Percentiles rank a stretch among this genome's conserved stretches.
These are phyloP conservation scores for Cystobasidium sp. DNA, from an alignment of 1,284 basidiomycete species.

Conservation along the genomic window DNA sequence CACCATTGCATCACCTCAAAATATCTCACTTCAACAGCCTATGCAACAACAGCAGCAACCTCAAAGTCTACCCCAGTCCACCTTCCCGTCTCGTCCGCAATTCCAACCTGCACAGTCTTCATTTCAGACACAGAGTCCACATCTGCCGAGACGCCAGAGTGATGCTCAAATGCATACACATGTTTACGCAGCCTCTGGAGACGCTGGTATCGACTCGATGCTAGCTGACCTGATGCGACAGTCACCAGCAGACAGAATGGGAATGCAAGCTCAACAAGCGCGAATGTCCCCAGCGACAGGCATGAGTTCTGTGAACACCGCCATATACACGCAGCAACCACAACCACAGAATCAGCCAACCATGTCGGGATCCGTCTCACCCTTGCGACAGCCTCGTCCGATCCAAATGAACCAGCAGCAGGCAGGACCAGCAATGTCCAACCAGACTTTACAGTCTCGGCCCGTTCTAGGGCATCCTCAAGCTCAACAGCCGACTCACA, in stretches of 20 bases:
- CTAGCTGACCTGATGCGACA: constrained; percentile 20
- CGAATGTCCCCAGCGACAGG: not conserved
- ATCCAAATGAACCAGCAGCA: not conserved
- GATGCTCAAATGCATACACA: not conserved
- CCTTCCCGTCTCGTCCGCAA: not conserved
- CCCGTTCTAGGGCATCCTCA: not conserved
- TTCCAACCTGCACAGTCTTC: not conserved
- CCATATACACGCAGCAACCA: not conserved
- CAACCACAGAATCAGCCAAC: not conserved
- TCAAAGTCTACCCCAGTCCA: not conserved
- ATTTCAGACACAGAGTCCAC: not conserved
- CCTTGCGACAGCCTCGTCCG: not conserved
- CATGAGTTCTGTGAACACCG: no score
- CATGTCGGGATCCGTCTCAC: no score
- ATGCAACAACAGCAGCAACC: not conserved
- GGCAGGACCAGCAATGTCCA: not conserved
- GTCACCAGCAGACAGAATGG: constrained; percentile 6
- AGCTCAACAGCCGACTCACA: not conserved
- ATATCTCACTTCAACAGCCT: constrained; percentile 3
- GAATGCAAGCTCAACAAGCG: not conserved
- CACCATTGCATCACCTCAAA: not conserved
- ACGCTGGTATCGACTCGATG: constrained; percentile 27
- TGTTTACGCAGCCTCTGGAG: not conserved
- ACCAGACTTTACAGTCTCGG: not conserved
- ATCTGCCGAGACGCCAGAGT: not conserved